Evolutionary conservation across 2,329 filamentous ascomycete species (phyloP).

Genomic region (Aureobasidium melanogenum): DNA sequence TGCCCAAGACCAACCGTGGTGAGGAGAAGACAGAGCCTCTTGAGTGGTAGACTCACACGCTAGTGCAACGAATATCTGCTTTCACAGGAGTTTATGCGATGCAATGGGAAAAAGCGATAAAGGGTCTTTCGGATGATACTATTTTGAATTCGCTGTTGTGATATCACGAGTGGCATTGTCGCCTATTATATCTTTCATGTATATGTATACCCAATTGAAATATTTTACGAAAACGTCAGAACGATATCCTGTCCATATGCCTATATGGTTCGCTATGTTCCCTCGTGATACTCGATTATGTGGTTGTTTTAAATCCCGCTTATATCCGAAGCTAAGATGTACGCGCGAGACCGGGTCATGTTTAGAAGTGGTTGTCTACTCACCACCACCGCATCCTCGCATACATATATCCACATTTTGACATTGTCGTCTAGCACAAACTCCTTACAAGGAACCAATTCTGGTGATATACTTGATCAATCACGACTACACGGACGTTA

Average conservation of each 20-base stretch:
- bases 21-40: conserved; percentile 76
- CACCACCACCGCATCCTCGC: neutral
- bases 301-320: too few species aligned
- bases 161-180: neutral
- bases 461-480: neutral
- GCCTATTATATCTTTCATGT: neutral
- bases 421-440: neutral
- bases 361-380: neutral
- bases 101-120: neutral
- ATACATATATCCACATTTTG: neutral
- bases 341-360: too few species aligned
- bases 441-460: too few species aligned
- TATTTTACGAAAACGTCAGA: neutral
- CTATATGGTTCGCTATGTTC: too few species aligned
- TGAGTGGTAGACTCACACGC: conserved; percentile 58
- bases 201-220: neutral
- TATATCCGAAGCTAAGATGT: too few species aligned
- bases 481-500: neutral
- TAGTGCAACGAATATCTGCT: conserved; percentile 1
- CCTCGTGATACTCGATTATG: neutral
- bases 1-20: conserved; percentile 83
- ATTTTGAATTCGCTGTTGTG: neutral
- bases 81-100: neutral
- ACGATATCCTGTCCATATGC: neutral
- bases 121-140: neutral